Evolutionary conservation across 2,329 filamentous ascomycete species (phyloP), one percentile per base, ranked within the genome.

Genomic region (Leptodontidium sp.): DNA sequence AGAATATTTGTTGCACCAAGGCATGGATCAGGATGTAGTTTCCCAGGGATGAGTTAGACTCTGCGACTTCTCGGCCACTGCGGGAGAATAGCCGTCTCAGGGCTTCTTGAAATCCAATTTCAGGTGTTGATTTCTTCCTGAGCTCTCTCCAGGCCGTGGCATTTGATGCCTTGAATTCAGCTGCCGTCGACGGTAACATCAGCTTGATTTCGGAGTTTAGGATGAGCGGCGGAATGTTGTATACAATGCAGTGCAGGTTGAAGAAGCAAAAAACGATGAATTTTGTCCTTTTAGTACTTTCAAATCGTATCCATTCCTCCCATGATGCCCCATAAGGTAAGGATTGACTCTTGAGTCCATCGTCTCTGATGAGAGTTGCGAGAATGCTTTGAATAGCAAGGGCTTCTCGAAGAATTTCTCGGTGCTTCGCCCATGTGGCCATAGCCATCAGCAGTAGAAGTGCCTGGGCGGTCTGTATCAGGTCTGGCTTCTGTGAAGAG

Each of bases 21-120:
- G 90, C 90, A 74, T 93, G 90, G 2, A 93, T 90, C 43, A 93
- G 82, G 8, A 92, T 86, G 72, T 93, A 92, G 73, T 91, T 91
- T 0, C 90, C 91, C 7, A 91, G 79, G 0, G 88, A 87, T n/a
- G 78, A 75, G 55, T 77, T 76, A 2, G 17, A 66, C 82, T 79
- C 0, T 84, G 83, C 0, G 85, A 81, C 0, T 81, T 81, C 70
- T 86, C 83, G 0, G 82, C 80, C 2, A 82, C 80, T 40, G 75
- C 69, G 35, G 71, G 75, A 24, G 45, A 90, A 82, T 0, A 90
- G 79, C 50, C 85, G 80, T 5, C 83, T 82, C 59, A 90, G 84
- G 0, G 86, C 85, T 45, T 90, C 86, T 68, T 87, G 86, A 2
- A 90, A 80, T 0, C 84, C 83, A 49, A 88, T 82, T 40, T 69